phyloP scores from a whole-genome alignment of 2,329 filamentous ascomycete species.

The Fusarium buxicola region DNA sequence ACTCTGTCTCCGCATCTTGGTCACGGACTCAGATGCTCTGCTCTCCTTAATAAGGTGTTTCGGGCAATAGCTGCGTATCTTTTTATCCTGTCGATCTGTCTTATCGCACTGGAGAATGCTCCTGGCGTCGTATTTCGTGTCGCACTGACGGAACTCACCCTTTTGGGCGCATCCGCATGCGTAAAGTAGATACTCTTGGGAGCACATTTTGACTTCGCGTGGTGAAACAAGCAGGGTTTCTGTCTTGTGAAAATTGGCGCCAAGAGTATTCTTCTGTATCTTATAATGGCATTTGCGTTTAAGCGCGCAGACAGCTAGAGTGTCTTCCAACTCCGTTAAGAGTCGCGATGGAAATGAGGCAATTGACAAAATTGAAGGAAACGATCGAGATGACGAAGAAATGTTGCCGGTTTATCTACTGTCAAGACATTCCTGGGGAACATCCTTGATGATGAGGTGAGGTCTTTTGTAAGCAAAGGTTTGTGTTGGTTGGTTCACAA shows the following conservation, averaged over 20 bases:
- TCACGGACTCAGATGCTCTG: not conserved
- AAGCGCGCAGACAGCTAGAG: no score
- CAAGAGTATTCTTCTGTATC: no score
- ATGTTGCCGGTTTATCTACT: not conserved
- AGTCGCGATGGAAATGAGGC: no score
- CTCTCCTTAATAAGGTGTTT: slow-evolving; percentile 6
- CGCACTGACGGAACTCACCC: slow-evolving; percentile 9
- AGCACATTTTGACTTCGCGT: slow-evolving; percentile 9
- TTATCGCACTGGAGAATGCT: slow-evolving; percentile 1
- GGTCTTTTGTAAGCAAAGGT: slow-evolving; percentile 1
- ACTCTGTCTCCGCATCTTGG: no score
- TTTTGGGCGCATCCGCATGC: not conserved
- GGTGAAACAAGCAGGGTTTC: no score
- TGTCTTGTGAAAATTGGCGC: no score
- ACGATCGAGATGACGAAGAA: not conserved
- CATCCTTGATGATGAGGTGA: not conserved
- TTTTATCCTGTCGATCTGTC: not conserved
- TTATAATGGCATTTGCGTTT: no score
- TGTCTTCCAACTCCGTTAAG: no score
- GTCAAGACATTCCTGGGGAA: not conserved
- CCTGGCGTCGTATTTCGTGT: not conserved
- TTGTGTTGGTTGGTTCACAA: slow-evolving; percentile 6
- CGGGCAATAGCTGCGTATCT: not conserved
- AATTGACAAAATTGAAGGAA: no score
- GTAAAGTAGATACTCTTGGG: slow-evolving; percentile 1